Base-by-base conservation (phyloP, 148 eudicot species). In the Diospyros lotus region DNA sequence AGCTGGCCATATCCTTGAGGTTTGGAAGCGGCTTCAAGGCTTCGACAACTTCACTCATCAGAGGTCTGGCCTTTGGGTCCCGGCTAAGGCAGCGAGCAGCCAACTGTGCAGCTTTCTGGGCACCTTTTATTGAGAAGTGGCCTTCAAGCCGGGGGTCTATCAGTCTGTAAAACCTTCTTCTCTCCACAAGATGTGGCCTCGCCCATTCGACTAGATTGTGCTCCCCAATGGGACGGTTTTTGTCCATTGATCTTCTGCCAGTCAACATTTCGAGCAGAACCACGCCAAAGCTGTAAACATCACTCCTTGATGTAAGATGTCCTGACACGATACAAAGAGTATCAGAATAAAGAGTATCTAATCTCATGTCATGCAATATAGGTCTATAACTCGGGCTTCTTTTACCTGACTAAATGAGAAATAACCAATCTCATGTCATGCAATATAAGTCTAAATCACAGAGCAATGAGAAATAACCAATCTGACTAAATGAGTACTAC, bases 61-160 rank as follows among this genome's bases (percentile, higher is more conserved):
- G 70, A 46, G 89, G 89, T 74, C 87, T 66, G 72, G 66, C 82
- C 74, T 84, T 86, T 52, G 87, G 80, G 51, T 86, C 89, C 50
- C 89, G 84, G 66, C 80, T 84, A 69, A 86, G 87, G 82, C 89
- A 86, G 14, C 86, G 87, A 62, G 89, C 82, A 43, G 89, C 89
- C 76, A 86, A 58, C 54, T 86, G 89, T 41, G 87, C 89, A 58
- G 89, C 86, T 72, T 86, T 86, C 64, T 86, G 89, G 66, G 89
- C 87, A 18, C 89, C 89, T 80, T 86, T 86, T 6, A 86, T 76
- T 8, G 89, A 86, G 50, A 86, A 86, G 76, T 84, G 89, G 52
- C 89, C 89, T 80, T 86, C 89, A 1, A 86, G 87, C 51, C 89
- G 83, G 50, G 87, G 89, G 80, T 86, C 89, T 74, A 86, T 84